A percentile compares a stretch with the other conserved stretches of the same genome.
Evolutionary conservation across 768 basidiomycete genomes (phyloP).

Genomic region (Rossbeevera mucosa): DNA sequence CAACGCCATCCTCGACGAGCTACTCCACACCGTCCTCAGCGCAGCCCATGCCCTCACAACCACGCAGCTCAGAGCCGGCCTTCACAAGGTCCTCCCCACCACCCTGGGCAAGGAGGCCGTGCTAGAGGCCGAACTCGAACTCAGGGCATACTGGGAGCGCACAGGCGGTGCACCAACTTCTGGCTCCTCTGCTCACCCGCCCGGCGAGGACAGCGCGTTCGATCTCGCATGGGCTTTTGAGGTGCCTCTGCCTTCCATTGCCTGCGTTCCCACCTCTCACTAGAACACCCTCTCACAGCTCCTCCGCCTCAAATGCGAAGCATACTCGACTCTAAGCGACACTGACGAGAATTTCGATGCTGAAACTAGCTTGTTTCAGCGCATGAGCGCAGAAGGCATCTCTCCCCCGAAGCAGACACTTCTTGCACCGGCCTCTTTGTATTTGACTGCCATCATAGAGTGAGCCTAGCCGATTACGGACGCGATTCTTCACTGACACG

Average conservation of each 20-base stretch:
- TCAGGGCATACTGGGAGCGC: slow-evolving; percentile 84
- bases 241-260: slow-evolving; percentile 36
- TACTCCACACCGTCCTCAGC: slow-evolving; percentile 67
- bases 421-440: slow-evolving; percentile 78
- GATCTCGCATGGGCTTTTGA: slow-evolving; percentile 72
- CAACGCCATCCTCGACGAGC: slow-evolving; percentile 82
- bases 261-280: slow-evolving; percentile 10
- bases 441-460: slow-evolving; percentile 92
- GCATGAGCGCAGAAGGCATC: slow-evolving; percentile 49
- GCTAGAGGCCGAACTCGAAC: slow-evolving; percentile 88
- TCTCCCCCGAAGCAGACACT: slow-evolving; percentile 50
- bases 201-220: slow-evolving; percentile 55
- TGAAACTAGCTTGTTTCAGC: slow-evolving; percentile 58
- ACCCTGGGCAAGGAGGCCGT: slow-evolving; percentile 87
- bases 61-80: slow-evolving; percentile 65
- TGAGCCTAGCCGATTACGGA: slow-evolving; percentile 41
- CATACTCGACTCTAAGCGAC: slow-evolving; percentile 82
- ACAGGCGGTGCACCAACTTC: slow-evolving; percentile 40
- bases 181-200: slow-evolving; percentile 23
- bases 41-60: slow-evolving; percentile 66
- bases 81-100: slow-evolving; percentile 71
- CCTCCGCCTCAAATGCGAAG: slow-evolving; percentile 80
- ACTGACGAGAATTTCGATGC: slow-evolving; percentile 68
- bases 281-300: slow-evolving; percentile 40
- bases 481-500: slow-evolving; percentile 24